phyloP scores from a whole-genome alignment of 768 basidiomycete species.

The Lactarius akahatsu region DNA sequence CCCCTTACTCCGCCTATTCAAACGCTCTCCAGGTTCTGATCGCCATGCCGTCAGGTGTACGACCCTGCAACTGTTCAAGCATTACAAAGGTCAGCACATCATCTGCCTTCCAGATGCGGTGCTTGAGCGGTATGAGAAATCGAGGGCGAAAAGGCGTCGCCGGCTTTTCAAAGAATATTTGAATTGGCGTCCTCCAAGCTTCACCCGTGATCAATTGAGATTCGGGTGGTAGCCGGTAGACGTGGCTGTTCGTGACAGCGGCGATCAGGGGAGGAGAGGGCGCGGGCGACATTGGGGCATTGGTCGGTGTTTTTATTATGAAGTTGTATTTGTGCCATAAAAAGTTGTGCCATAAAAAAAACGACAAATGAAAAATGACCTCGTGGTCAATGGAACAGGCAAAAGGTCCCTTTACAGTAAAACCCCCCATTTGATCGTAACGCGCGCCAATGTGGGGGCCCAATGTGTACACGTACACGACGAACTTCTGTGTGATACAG shows the following conservation, averaged over 20 bases:
- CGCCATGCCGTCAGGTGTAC: constrained; percentile 62
- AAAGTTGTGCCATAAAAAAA: not conserved
- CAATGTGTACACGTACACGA: not conserved
- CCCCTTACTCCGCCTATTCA: constrained; percentile 3
- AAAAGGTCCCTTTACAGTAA: not conserved
- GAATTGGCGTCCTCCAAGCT: constrained; percentile 94
- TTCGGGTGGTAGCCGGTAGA: constrained; percentile 49
- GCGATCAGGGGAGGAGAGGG: not conserved
- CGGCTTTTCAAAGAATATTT: constrained; percentile 78
- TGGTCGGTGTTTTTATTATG: constrained; percentile 6
- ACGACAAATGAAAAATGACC: constrained; percentile 8
- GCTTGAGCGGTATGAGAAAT: constrained; percentile 87
- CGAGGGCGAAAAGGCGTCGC: constrained; percentile 71
- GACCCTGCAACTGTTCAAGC: constrained; percentile 91
- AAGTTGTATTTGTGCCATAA: constrained; percentile 21
- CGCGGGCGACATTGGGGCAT: not conserved
- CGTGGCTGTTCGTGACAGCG: constrained; percentile 28
- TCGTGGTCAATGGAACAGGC: not conserved
- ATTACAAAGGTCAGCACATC: constrained; percentile 92
- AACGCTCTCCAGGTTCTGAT: not conserved
- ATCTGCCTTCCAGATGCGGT: constrained; percentile 90
- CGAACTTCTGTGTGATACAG: not conserved
- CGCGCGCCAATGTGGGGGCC: not conserved
- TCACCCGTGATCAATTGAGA: constrained; percentile 85
- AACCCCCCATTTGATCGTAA: constrained; percentile 5